A percentile compares a stretch with the other conserved stretches of the same genome.
Conservation (phyloP, 441 rosid genomes). For the Macaranga tanarius region DNA sequence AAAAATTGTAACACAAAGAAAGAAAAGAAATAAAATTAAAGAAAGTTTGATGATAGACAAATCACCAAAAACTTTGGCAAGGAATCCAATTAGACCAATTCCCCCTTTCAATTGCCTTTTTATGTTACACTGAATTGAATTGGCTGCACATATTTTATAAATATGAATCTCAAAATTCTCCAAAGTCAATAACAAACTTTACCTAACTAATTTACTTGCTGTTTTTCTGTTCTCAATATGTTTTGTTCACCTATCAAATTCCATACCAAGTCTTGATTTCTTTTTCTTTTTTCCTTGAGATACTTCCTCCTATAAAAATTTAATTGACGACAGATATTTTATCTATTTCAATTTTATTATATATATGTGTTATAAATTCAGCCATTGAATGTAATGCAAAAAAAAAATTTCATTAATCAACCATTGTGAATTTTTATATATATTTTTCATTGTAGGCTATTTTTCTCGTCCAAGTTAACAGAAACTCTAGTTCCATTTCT, state of each 20-base stretch:
- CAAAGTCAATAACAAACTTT: constrained; percentile 50
- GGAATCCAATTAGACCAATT: neutral
- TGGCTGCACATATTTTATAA: neutral
- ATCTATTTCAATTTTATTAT: no score
- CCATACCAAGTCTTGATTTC: constrained; percentile 1
- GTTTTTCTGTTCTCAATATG: constrained; percentile 11
- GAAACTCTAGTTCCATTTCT: neutral
- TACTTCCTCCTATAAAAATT: constrained; percentile 30
- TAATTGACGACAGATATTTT: neutral
- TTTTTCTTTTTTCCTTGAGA: constrained; percentile 3
- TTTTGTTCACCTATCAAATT: constrained; percentile 47
- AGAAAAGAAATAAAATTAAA: neutral
- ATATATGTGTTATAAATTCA: no score
- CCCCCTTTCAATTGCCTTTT: neutral
- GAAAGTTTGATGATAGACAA: neutral
- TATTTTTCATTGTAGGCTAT: neutral
- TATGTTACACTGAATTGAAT: neutral
- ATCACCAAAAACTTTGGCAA: neutral
- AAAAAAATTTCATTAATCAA: no score
- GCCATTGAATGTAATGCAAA: no score
- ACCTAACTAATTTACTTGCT: constrained; percentile 34
- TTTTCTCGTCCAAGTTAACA: neutral
- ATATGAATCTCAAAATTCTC: constrained; percentile 10
- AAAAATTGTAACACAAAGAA: constrained; percentile 19
- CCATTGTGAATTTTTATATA: neutral